Conservation (phyloP, 306 rosid species). For the Styphnolobium japonicum region DNA sequence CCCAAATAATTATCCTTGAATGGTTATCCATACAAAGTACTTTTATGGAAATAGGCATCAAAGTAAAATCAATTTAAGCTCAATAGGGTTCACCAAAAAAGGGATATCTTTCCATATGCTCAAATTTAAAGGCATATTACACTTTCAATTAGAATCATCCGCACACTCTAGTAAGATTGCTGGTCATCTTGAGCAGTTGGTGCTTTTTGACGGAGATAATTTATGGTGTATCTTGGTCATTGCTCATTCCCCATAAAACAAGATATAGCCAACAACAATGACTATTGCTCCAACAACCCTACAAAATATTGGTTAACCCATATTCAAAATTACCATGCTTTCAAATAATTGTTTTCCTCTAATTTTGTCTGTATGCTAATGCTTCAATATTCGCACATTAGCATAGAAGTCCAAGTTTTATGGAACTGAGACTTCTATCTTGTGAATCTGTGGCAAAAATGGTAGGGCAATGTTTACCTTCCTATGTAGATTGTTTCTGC, state of each 20-base stretch:
- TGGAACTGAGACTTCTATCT: too few relatives aligned
- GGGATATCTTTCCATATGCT: too few relatives aligned
- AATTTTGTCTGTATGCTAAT: not conserved
- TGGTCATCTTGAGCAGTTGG: not conserved
- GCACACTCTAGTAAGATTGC: not conserved
- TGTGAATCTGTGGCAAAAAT: too few relatives aligned
- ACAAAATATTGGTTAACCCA: not conserved
- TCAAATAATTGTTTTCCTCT: not conserved
- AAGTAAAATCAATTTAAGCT: too few relatives aligned
- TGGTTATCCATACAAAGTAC: too few relatives aligned
- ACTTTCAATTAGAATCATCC: not conserved
- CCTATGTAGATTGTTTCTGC: slow-evolving; percentile 43
- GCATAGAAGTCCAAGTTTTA: not conserved
- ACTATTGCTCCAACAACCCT: slow-evolving; percentile 36
- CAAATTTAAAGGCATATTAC: too few relatives aligned
- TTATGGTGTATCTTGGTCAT: slow-evolving; percentile 14
- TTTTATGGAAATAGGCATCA: too few relatives aligned
- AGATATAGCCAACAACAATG: slow-evolving; percentile 30
- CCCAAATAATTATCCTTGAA: too few relatives aligned
- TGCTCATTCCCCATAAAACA: slow-evolving; percentile 43
- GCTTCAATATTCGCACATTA: not conserved
- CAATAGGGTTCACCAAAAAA: too few relatives aligned
- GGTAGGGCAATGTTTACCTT: slow-evolving; percentile 31
- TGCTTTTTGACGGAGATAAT: not conserved
- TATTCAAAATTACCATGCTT: not conserved